Percentiles rank a stretch among this genome's conserved stretches.
Conservation (phyloP, 306 rosid species). For the Luffa aegyptiaca region DNA sequence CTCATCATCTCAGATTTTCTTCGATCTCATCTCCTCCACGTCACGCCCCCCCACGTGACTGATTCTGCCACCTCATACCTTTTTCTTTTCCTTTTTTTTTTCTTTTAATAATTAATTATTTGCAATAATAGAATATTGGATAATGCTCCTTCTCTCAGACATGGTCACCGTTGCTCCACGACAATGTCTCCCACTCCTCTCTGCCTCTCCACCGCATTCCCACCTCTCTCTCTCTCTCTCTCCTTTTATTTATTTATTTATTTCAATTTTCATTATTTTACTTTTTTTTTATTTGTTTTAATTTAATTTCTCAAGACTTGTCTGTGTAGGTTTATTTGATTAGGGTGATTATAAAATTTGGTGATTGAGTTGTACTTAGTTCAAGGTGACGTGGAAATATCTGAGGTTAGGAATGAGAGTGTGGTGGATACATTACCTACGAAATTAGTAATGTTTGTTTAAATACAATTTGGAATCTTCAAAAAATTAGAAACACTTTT, state of each 20-base stretch:
- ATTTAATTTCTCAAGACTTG: neutral
- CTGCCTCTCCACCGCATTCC: constrained; percentile 4
- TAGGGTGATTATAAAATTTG: too few relatives aligned
- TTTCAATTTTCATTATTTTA: neutral
- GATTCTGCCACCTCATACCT: constrained; percentile 5
- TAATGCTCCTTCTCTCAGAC: neutral
- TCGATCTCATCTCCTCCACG: neutral
- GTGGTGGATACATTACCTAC: too few relatives aligned
- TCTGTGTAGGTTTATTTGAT: neutral
- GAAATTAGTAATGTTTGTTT: too few relatives aligned
- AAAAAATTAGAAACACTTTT: too few relatives aligned
- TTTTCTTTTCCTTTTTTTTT: neutral
- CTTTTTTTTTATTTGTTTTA: neutral
- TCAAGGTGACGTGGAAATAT: too few relatives aligned
- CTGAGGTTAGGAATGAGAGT: too few relatives aligned
- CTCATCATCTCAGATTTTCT: neutral
- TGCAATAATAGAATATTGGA: neutral
- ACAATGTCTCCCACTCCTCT: neutral
- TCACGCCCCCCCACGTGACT: constrained; percentile 1
- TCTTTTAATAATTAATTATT: neutral
- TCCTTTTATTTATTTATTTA: neutral
- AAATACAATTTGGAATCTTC: too few relatives aligned
- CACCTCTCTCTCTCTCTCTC: neutral
- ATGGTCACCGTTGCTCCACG: neutral
- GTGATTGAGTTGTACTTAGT: too few relatives aligned